A percentile compares a stretch with the other conserved stretches of the same genome.
Evolutionary conservation across 306 rosid genomes (phyloP).

Genomic region (Spatholobus suberectus): DNA sequence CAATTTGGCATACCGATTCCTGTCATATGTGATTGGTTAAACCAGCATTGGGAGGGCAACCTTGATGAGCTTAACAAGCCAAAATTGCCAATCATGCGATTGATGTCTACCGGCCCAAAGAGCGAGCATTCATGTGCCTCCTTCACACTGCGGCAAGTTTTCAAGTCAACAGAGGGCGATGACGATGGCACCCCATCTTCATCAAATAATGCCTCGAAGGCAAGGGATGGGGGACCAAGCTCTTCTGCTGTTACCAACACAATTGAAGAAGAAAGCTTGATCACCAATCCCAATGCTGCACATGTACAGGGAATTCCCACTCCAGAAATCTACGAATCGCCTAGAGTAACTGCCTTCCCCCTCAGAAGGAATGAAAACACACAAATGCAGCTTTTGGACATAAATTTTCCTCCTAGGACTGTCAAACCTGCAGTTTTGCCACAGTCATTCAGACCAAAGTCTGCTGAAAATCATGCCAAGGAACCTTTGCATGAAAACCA

Average conservation of each 20-base stretch:
- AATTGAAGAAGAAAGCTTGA: slow-evolving; percentile 64
- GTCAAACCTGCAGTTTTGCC: slow-evolving; percentile 49
- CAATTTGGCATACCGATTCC: slow-evolving; percentile 96
- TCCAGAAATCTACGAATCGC: slow-evolving; percentile 97
- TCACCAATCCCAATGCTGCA: slow-evolving; percentile 52
- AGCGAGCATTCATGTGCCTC: slow-evolving; percentile 95
- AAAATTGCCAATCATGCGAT: slow-evolving; percentile 81
- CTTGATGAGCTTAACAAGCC: slow-evolving; percentile 98
- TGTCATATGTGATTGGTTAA: slow-evolving; percentile 91
- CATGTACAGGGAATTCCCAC: slow-evolving; percentile 95
- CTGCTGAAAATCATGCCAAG: slow-evolving; percentile 50
- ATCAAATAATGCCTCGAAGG: slow-evolving; percentile 60
- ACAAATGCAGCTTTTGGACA: slow-evolving; percentile 81
- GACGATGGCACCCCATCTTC: slow-evolving; percentile 82
- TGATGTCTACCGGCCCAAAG: slow-evolving; percentile 85
- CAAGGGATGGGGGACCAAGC: slow-evolving; percentile 67
- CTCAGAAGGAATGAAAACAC: slow-evolving; percentile 61
- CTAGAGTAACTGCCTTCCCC: slow-evolving; percentile 75
- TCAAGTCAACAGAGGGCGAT: slow-evolving; percentile 74
- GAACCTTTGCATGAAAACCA: slow-evolving; percentile 56
- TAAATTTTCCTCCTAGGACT: slow-evolving; percentile 87
- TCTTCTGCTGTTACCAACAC: slow-evolving; percentile 57
- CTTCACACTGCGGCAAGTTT: slow-evolving; percentile 80
- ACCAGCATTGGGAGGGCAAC: slow-evolving; percentile 99
- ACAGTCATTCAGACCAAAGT: slow-evolving; percentile 51